A percentile compares a stretch with the other conserved stretches of the same genome.
These are phyloP conservation scores for Manihot esculenta DNA, from an alignment of 441 rosid genomes.

Conservation along the genomic window DNA sequence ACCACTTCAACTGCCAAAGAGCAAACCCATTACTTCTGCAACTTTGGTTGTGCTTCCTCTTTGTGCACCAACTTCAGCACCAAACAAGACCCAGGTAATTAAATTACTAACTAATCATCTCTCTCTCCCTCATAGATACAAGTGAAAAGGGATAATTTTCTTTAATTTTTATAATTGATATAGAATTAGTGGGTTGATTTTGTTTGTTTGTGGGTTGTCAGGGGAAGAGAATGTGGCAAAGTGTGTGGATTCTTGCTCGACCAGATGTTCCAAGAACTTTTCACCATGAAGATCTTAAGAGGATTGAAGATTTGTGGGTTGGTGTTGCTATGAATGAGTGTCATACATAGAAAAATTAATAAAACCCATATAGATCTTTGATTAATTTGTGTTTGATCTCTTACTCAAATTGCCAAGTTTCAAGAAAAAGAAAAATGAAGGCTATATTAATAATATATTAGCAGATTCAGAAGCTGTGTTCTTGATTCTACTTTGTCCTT, in stretches of 20 bases:
- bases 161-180: too few relatives aligned
- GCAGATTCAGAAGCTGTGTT: too few relatives aligned
- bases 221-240: conserved; percentile 30
- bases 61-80: conserved; percentile 40
- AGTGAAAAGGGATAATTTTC: too few relatives aligned
- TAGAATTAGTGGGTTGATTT: neutral
- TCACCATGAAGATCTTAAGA: neutral
- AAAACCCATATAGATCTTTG: neutral
- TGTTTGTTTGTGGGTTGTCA: conserved; percentile 7
- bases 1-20: neutral
- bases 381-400: neutral
- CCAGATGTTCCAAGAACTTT: conserved; percentile 25
- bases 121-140: neutral
- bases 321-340: neutral
- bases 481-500: too few relatives aligned
- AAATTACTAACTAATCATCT: neutral
- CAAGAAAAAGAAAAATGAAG: neutral
- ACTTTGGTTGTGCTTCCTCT: conserved; percentile 42
- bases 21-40: conserved; percentile 33
- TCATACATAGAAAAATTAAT: neutral
- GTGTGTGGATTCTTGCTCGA: conserved; percentile 37
- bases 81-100: conserved; percentile 27
- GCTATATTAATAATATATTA: too few relatives aligned
- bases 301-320: neutral
- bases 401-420: neutral